Evolutionary conservation across 768 basidiomycete species (phyloP).

Genomic region (Macrocybe gigantea): DNA sequence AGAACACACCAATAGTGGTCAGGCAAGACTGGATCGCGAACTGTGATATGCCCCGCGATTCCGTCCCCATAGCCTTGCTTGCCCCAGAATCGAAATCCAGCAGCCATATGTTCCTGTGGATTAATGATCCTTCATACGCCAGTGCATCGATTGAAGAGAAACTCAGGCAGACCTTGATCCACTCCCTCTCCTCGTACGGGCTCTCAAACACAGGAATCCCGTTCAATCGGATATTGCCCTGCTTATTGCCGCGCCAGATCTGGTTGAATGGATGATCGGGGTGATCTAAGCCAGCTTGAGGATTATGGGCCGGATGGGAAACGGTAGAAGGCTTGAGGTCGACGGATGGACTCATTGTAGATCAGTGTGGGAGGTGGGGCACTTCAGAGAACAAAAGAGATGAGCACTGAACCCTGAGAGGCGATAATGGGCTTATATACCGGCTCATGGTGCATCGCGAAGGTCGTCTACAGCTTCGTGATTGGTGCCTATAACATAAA

Average conservation of each 20-base stretch:
- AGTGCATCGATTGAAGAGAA: neutral
- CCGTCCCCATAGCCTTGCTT: slow-evolving; percentile 42
- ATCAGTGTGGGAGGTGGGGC: too few species aligned
- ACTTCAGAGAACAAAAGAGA: too few species aligned
- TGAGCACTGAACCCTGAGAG: too few species aligned
- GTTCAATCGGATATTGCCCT: slow-evolving; percentile 14
- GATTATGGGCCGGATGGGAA: too few species aligned
- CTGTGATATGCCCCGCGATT: slow-evolving; percentile 46
- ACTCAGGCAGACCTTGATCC: slow-evolving; percentile 15
- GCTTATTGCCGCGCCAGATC: slow-evolving; percentile 14
- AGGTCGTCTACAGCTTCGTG: too few species aligned
- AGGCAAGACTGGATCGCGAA: slow-evolving; percentile 27
- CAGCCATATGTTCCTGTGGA: slow-evolving; percentile 18
- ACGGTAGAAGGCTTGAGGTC: too few species aligned
- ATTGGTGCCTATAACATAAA: too few species aligned
- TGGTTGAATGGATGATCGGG: slow-evolving; percentile 7
- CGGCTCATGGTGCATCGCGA: too few species aligned
- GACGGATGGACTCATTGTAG: too few species aligned
- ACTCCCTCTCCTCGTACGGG: slow-evolving; percentile 19
- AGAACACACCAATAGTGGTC: slow-evolving; percentile 18
- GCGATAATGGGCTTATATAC: too few species aligned
- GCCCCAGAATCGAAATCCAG: slow-evolving; percentile 22
- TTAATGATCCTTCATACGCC: neutral
- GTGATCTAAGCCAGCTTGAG: too few species aligned
- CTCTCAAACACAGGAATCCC: slow-evolving; percentile 16